Percentiles rank a stretch among this genome's conserved stretches.
These are phyloP conservation scores for Endocalyx cinctus DNA, from an alignment of 2,329 filamentous ascomycete species.

Conservation along the genomic window DNA sequence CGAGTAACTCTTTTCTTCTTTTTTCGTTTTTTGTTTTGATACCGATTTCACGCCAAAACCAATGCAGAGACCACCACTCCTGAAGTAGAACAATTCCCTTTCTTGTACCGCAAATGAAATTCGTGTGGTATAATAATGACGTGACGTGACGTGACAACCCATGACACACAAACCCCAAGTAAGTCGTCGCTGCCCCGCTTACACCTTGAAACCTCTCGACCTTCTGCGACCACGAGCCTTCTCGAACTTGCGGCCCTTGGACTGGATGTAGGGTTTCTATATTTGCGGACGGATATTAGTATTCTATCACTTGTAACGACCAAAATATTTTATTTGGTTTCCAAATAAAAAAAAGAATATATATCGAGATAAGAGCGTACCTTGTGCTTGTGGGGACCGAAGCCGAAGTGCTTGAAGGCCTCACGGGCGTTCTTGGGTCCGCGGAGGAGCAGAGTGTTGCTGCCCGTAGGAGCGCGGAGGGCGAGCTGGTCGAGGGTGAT, in stretches of 20 bases:
- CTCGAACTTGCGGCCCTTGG: conserved; percentile 99
- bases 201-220: conserved; percentile 99
- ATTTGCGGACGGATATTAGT: no score
- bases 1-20: no score
- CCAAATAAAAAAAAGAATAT: accelerated
- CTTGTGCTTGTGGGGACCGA: conserved; percentile 98
- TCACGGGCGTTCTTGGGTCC: conserved; percentile 98
- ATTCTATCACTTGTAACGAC: no score
- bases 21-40: no score
- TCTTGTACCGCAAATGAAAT: conserved; percentile 22
- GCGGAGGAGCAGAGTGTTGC: conserved; percentile 95
- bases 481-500: conserved; percentile 97
- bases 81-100: conserved; percentile 24
- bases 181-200: conserved; percentile 47
- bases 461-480: conserved; percentile 87
- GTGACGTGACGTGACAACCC: conserved; percentile 25
- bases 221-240: conserved; percentile 96
- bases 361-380: conserved; percentile 51
- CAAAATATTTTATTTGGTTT: conserved; percentile 26
- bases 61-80: conserved; percentile 32
- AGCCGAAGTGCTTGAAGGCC: conserved; percentile 98
- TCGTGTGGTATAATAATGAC: neutral
- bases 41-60: no score
- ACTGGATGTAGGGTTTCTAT: conserved; percentile 92
- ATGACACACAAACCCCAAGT: conserved; percentile 23